Base-by-base conservation (phyloP, 768 basidiomycete genomes). In the Suillus decipiens region DNA sequence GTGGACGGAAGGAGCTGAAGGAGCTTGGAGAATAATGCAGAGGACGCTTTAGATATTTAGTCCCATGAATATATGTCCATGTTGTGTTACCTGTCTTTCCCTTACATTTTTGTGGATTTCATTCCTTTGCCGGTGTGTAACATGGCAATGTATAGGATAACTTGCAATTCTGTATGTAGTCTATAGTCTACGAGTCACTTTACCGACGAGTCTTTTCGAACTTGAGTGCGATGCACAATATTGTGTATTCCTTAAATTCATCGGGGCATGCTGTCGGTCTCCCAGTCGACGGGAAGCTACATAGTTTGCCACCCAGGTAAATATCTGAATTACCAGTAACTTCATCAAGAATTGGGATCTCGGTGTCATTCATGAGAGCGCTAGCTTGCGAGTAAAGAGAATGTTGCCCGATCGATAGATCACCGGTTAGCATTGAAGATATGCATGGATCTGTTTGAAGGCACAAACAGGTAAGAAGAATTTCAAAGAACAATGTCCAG, bases 211-310 rank as follows among this genome's bases (percentile, higher is more conserved):
- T 11, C 31, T 19, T 54, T 54, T 22, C 33, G 47, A 15, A 81
- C 90, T 75, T 68, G 91, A 89, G 93, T 64, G 92, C 92, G 64
- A 96, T 95, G 74, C 91, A 94, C 17, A 96, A 76, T 61, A 96
- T 84, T 0, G 95, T 96, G 66, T 89, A 87, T 73, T 94, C 89
- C 50, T 82, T 78, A 79, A 96, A 98, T 78, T 91, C 89, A 56
- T 81, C 80, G 1, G 92, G 6, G 95, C 96, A 66, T 90, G 84
- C 72, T 97, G 95, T 97, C 95, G 0, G 93, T 96, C 75, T 92
- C 93, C 67, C 89, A 90, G 68, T 95, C 93, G 34, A 95, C 92
- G 12, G 90, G n/a, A 91, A n/a, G 92, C 92, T 84, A 63, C 24
- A 59, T 50, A 50, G 1, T 51, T 36, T 1, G 39, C 58, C n/a